Evolutionary conservation across 108 stramenopile species (phyloP).

Genomic region (Aurantiochytrium sp.): DNA sequence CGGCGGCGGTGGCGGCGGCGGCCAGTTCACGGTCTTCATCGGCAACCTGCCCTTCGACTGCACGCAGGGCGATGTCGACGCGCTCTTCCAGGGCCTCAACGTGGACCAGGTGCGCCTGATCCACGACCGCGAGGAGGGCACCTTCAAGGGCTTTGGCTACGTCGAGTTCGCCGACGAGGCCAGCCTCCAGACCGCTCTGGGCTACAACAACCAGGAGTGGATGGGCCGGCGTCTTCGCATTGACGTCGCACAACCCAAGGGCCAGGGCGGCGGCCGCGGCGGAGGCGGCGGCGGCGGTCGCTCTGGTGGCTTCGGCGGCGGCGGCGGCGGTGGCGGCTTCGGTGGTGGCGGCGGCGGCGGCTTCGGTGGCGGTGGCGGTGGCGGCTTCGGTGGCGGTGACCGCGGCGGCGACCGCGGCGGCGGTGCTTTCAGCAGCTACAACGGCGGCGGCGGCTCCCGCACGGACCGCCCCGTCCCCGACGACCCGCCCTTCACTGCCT

Average conservation of each 20-base stretch:
- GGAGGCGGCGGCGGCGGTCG: not conserved
- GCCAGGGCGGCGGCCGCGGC: slow-evolving; percentile 18
- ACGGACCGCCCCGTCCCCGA: not conserved
- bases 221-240: slow-evolving; percentile 27
- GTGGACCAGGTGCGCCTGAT: slow-evolving; percentile 7
- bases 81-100: slow-evolving; percentile 1
- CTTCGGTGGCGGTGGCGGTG: not conserved
- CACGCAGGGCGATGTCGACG: slow-evolving; percentile 27
- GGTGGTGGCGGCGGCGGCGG: not conserved
- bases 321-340: not conserved
- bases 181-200: not conserved
- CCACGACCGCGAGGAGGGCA: slow-evolving; percentile 16
- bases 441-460: slow-evolving; percentile 1
- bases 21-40: slow-evolving; percentile 11
- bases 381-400: not conserved
- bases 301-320: not conserved
- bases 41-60: slow-evolving; percentile 15
- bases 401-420: not conserved
- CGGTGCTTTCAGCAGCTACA: not conserved
- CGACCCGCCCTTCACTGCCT: not conserved
- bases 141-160: slow-evolving; percentile 20
- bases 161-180: slow-evolving; percentile 20
- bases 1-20: not conserved
- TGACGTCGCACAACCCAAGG: not conserved
- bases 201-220: not conserved